phyloP scores from a whole-genome alignment of 2,329 filamentous ascomycete species.

The Sporothrix pseudoabietina region DNA sequence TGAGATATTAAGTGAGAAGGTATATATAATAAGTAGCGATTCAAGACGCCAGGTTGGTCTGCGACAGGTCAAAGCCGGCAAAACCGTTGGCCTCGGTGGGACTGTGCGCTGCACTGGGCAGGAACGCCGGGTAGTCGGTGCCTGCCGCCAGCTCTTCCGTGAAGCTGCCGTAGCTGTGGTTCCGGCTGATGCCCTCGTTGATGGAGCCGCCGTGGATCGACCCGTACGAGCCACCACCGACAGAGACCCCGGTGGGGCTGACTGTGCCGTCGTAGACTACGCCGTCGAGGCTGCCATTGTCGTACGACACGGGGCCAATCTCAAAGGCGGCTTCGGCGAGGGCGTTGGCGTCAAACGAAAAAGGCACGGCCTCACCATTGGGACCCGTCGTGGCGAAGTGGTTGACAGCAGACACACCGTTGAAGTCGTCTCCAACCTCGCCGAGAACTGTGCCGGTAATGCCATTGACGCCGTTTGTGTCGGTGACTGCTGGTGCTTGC shows the following conservation, averaged over 20 bases:
- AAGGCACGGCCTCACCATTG: neutral
- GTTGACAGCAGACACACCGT: neutral
- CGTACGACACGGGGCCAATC: conserved; percentile 6
- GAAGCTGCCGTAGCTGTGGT: conserved; percentile 30
- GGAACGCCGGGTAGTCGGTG: conserved; percentile 6
- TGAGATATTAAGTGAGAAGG: neutral
- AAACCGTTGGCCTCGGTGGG: conserved; percentile 19
- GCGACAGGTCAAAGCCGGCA: conserved; percentile 11
- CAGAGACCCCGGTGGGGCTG: conserved; percentile 22
- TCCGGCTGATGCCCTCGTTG: conserved; percentile 29
- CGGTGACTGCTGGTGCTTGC: neutral
- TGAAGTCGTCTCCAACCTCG: conserved; percentile 29
- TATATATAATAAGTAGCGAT: neutral
- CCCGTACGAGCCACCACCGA: conserved; percentile 19
- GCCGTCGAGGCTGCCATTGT: conserved; percentile 15
- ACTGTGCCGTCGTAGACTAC: conserved; percentile 21
- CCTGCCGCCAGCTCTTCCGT: conserved; percentile 24
- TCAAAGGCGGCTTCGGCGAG: neutral
- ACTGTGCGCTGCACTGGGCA: conserved; percentile 18
- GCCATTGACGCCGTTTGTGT: neutral
- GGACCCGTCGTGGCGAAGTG: neutral
- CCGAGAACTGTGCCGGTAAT: conserved; percentile 30
- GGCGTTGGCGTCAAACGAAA: neutral
- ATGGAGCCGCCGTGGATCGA: conserved; percentile 18
- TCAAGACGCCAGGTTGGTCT: neutral